Conservation (phyloP, 2,329 filamentous ascomycete species). For the Aureobasidium sp. region DNA sequence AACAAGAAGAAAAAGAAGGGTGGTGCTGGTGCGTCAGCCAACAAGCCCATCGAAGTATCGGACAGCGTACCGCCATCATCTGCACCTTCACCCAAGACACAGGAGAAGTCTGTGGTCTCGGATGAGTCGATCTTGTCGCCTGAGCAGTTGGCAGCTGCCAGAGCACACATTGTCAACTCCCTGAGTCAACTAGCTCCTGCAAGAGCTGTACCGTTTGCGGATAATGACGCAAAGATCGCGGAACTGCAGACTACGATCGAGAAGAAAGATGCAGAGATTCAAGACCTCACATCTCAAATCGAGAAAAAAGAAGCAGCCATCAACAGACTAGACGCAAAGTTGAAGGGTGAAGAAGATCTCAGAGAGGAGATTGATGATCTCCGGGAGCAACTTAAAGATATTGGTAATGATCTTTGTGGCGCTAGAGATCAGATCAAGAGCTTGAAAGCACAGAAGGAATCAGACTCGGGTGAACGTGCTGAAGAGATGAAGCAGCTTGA, state of each 20-base stretch:
- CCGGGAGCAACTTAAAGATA: slow-evolving; percentile 67
- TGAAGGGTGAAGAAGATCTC: slow-evolving; percentile 70
- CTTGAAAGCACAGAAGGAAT: slow-evolving; percentile 56
- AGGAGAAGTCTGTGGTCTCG: slow-evolving; percentile 17
- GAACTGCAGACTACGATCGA: slow-evolving; percentile 16
- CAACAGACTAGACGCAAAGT: slow-evolving; percentile 59
- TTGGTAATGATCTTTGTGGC: slow-evolving; percentile 78
- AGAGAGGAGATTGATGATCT: slow-evolving; percentile 80
- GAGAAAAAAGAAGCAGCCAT: slow-evolving; percentile 66
- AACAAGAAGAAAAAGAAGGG: slow-evolving; percentile 78
- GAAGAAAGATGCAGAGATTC: slow-evolving; percentile 19
- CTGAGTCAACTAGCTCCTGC: not conserved
- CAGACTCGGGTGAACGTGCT: slow-evolving; percentile 25
- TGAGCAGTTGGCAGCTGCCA: slow-evolving; percentile 11
- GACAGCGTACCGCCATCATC: slow-evolving; percentile 24
- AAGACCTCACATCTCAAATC: slow-evolving; percentile 25
- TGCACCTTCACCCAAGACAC: slow-evolving; percentile 12
- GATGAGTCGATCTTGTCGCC: not conserved
- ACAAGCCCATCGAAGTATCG: slow-evolving; percentile 19
- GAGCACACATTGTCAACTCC: slow-evolving; percentile 10
- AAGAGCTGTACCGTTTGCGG: not conserved
- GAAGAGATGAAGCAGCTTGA: slow-evolving; percentile 25
- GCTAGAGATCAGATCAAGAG: slow-evolving; percentile 69
- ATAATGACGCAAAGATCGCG: slow-evolving; percentile 10
- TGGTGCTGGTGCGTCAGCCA: slow-evolving; percentile 24